Evolutionary conservation across 306 rosid genomes (phyloP), one percentile per base, ranked within the genome.

Genomic region (Urtica urens): DNA sequence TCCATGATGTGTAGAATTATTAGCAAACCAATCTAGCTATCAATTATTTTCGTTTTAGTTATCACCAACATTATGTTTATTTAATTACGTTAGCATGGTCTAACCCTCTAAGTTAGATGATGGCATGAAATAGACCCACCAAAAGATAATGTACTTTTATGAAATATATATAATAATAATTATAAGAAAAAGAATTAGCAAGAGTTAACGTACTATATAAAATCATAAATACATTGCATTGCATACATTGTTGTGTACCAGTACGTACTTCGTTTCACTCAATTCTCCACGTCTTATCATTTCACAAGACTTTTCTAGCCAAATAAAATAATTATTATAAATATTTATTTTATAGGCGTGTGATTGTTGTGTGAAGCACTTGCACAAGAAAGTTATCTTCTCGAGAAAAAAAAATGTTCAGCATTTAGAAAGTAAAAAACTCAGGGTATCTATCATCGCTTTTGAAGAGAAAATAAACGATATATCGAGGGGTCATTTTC

Each of bases 221-320:
- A 34, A 34, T 10, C 39, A 34, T 34, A 10, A 10, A 40, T 10
- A 40, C 10, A 40, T 40, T 23, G 22, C 23, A 28, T 48, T 48
- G 53, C 11, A 24, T 46, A 46, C 29, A 23, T 23, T 46, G 30
- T 26, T 30, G 51, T 17, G 51, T 17, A 44, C 59, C 48, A n/a
- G n/a, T n/a, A 27, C 46, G 15, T 50, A 23, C 46, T 23, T 7
- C n/a, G 40, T 31, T 33, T 20, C 46, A 26, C 35, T 38, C 61
- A 55, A 62, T 57, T 63, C 46, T 69, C 57, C 68, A 51, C 66
- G 24, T 53, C 75, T 51, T 46, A 43, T 64, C 56, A 64, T 64
- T 63, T 2, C 38, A 8, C 16, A n/a, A 20, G 35, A 49, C 65
- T 60, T 49, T 40, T 23, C 21, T 16, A 1, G 10, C 2, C 3